Conservation (phyloP, 2,329 filamentous ascomycete genomes). For the Penicillium sp. region DNA sequence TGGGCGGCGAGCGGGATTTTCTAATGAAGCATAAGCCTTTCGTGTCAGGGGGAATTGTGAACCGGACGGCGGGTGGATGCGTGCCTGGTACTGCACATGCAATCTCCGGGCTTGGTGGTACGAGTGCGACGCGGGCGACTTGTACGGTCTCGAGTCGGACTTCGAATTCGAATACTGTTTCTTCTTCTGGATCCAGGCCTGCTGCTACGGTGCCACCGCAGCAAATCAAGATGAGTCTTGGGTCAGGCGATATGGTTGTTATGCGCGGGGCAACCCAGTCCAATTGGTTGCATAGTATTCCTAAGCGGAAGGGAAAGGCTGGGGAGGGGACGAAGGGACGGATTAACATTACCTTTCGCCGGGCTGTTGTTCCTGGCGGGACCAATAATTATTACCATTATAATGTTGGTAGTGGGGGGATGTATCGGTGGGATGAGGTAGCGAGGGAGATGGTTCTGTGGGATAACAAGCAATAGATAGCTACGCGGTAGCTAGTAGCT, state of each 20-base stretch:
- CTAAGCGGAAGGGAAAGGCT: conserved; percentile 63
- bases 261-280: conserved; percentile 75
- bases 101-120: not conserved
- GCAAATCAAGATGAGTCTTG: conserved; percentile 55
- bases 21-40: conserved; percentile 73
- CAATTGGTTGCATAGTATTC: conserved; percentile 75
- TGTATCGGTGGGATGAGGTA: conserved; percentile 65
- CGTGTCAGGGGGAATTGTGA: conserved; percentile 21
- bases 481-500: not conserved
- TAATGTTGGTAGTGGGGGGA: conserved; percentile 69
- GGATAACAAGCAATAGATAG: not conserved
- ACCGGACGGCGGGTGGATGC: conserved; percentile 20
- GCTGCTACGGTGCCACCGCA: conserved; percentile 16
- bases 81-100: conserved; percentile 24
- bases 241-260: conserved; percentile 72
- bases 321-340: conserved; percentile 59
- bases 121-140: not conserved
- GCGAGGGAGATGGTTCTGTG: conserved; percentile 25
- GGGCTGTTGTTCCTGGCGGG: conserved; percentile 66
- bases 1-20: conserved; percentile 72
- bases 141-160: not conserved
- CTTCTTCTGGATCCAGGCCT: not conserved
- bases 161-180: not conserved
- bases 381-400: conserved; percentile 84
- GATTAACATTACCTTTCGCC: conserved; percentile 76